Conservation (phyloP, 2,329 filamentous ascomycete genomes). For the Nemania abortiva region DNA sequence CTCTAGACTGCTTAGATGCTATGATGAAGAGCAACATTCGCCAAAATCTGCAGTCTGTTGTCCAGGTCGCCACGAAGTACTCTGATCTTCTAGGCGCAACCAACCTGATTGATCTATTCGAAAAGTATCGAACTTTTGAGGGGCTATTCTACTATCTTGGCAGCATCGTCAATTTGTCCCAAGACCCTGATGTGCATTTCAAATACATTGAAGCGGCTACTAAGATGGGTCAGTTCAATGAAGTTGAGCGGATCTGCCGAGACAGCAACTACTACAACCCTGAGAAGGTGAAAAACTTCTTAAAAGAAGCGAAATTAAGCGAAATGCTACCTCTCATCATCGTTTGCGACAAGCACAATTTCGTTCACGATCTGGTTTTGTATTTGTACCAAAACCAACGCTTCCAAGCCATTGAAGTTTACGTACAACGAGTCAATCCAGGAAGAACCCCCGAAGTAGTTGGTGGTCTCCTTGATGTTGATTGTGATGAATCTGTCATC, state of each 20-base stretch:
- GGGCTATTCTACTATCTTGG: constrained; percentile 98
- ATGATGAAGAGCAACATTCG: constrained; percentile 98
- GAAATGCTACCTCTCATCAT: constrained; percentile 98
- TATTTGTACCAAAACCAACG: constrained; percentile 99
- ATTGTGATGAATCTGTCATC: constrained; percentile 96
- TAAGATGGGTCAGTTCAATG: constrained; percentile 90
- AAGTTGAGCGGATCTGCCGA: constrained; percentile 96
- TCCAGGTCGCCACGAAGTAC: constrained; percentile 97
- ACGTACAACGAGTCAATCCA: constrained; percentile 97
- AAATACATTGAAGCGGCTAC: constrained; percentile 99
- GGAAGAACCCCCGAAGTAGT: constrained; percentile 90
- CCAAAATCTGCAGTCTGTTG: constrained; percentile 93
- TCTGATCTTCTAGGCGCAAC: constrained; percentile 92
- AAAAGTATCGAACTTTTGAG: constrained; percentile 97
- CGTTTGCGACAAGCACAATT: constrained; percentile 99
- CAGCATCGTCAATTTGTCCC: constrained; percentile 95
- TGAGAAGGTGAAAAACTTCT: constrained; percentile 98
- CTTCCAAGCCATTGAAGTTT: constrained; percentile 98
- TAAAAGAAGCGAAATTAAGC: constrained; percentile 92
- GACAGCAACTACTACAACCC: constrained; percentile 92
- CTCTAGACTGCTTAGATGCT: constrained; percentile 90
- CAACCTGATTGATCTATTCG: constrained; percentile 89
- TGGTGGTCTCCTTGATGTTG: constrained; percentile 92
- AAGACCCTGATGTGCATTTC: constrained; percentile 96
- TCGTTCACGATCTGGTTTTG: constrained; percentile 94